These are phyloP conservation scores for Boletus subluridellus DNA, from an alignment of 1,284 basidiomycete genomes.

Conservation along the genomic window DNA sequence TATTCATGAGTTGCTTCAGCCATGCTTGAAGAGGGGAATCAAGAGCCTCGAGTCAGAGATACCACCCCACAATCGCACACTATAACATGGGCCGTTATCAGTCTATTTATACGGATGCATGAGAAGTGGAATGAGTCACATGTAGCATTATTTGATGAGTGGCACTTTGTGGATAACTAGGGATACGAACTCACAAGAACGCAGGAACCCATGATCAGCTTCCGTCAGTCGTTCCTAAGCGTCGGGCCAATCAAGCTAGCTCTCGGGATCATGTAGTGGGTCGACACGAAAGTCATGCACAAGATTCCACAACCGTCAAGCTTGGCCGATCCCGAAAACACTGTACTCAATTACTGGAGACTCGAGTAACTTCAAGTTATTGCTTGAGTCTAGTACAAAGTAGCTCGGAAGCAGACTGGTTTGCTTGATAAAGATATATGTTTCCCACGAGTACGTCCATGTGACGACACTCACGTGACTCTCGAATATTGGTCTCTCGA, in stretches of 20 bases:
- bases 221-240: not conserved
- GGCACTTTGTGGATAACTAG: not conserved
- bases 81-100: not conserved
- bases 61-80: not conserved
- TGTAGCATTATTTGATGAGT: not conserved
- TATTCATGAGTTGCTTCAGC: slow-evolving; percentile 10
- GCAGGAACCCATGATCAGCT: not conserved
- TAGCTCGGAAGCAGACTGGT: not conserved
- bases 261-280: not conserved
- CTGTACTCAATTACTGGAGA: not conserved
- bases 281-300: no score
- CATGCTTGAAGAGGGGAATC: slow-evolving; percentile 4
- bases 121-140: not conserved
- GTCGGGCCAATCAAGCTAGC: not conserved
- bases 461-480: slow-evolving; percentile 25
- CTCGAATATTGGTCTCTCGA: slow-evolving; percentile 15
- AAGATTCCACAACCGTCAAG: not conserved
- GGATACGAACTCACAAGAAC: not conserved
- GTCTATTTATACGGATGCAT: slow-evolving; percentile 9
- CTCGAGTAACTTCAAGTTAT: not conserved
- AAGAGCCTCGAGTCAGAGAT: not conserved
- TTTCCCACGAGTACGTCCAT: slow-evolving; percentile 9
- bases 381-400: no score
- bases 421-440: slow-evolving; percentile 6
- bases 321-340: not conserved